phyloP scores from a whole-genome alignment of 108 stramenopile genomes.

The Nitzschia sp. region DNA sequence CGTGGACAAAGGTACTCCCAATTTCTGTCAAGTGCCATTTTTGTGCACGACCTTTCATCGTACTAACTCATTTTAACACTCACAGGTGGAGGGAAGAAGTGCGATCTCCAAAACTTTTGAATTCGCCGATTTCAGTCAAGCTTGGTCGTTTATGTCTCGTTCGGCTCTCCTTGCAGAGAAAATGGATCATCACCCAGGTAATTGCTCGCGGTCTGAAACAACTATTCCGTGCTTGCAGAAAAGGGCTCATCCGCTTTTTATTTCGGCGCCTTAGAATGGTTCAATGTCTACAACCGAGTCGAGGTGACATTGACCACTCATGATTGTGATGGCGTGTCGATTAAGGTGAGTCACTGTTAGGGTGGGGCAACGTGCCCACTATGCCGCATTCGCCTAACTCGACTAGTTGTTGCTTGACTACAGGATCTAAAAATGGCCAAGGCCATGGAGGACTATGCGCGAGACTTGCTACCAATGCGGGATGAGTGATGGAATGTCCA shows the following conservation, averaged over 20 bases:
- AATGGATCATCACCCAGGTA: slow-evolving; percentile 93
- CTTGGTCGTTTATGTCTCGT: slow-evolving; percentile 93
- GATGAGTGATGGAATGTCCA: background rate
- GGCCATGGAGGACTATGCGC: slow-evolving; percentile 74
- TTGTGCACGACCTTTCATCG: too few relatives aligned
- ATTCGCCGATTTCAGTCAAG: slow-evolving; percentile 86
- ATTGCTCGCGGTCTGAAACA: background rate
- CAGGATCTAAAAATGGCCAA: slow-evolving; percentile 78
- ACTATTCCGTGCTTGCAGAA: background rate
- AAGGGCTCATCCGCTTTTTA: background rate
- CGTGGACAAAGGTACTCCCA: slow-evolving; percentile 27
- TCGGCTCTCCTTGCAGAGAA: slow-evolving; percentile 89
- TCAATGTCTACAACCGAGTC: slow-evolving; percentile 95
- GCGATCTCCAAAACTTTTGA: slow-evolving; percentile 79
- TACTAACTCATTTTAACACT: too few relatives aligned
- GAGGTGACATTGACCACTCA: slow-evolving; percentile 87
- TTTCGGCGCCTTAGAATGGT: slow-evolving; percentile 75
- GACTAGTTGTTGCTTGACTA: background rate
- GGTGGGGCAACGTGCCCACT: background rate
- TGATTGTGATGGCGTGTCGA: slow-evolving; percentile 78
- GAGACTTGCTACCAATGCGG: slow-evolving; percentile 46
- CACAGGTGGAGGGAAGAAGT: slow-evolving; percentile 29
- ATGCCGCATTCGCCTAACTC: background rate
- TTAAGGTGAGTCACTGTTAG: slow-evolving; percentile 50
- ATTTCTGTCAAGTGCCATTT: too few relatives aligned